These are phyloP conservation scores for Gleditsia sinensis DNA, from an alignment of 306 rosid species.

Conservation along the genomic window DNA sequence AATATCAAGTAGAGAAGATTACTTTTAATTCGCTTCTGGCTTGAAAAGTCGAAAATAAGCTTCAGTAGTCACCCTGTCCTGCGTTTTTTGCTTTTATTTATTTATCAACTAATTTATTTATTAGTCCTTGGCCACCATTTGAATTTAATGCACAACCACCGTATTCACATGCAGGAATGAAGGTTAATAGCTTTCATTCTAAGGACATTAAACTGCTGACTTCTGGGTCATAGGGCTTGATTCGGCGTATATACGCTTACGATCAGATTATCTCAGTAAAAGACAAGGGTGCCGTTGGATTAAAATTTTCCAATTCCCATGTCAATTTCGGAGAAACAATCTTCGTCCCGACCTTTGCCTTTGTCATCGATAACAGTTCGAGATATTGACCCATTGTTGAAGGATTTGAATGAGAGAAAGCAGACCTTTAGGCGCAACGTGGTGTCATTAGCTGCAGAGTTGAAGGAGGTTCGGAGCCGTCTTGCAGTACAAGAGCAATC, in stretches of 20 bases:
- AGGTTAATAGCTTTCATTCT: constrained; percentile 39
- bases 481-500: constrained; percentile 81
- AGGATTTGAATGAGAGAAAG: constrained; percentile 84
- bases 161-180: constrained; percentile 52
- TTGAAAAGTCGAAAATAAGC: constrained; percentile 27
- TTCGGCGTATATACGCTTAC: constrained; percentile 19
- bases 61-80: constrained; percentile 13
- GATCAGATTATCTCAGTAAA: background rate
- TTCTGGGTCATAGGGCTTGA: constrained; percentile 39
- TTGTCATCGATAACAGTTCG: constrained; percentile 30
- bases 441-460: constrained; percentile 82
- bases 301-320: constrained; percentile 37
- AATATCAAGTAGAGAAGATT: background rate
- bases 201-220: constrained; percentile 28
- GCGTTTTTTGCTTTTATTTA: too few relatives aligned
- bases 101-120: background rate
- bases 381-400: constrained; percentile 77
- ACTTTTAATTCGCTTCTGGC: constrained; percentile 22
- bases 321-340: constrained; percentile 60
- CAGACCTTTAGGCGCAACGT: constrained; percentile 90
- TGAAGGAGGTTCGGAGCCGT: constrained; percentile 83
- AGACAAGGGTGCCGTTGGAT: constrained; percentile 17
- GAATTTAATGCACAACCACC: constrained; percentile 53
- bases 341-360: constrained; percentile 21
- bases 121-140: constrained; percentile 20